phyloP scores from a whole-genome alignment of 495 filamentous ascomycete genomes.

The Podospora tetraspora region DNA sequence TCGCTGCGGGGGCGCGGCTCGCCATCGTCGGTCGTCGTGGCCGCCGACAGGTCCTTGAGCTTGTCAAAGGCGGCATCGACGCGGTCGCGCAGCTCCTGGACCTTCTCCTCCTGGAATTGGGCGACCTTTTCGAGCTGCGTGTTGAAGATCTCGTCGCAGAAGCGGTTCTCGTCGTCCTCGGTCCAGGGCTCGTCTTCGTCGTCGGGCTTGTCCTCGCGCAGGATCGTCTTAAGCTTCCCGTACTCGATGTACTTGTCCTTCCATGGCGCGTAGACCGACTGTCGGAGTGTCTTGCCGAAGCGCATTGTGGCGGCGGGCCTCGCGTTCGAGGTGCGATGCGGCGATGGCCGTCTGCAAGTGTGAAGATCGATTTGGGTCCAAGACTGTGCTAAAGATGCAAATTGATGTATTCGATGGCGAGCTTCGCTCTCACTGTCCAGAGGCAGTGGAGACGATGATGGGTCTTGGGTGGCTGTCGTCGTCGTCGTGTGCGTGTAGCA shows the following conservation, averaged over 20 bases:
- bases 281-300: constrained; percentile 81
- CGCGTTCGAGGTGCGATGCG: background rate
- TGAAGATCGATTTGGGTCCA: background rate
- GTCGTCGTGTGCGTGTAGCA: background rate
- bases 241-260: constrained; percentile 93
- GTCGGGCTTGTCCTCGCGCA: constrained; percentile 66
- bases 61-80: constrained; percentile 55
- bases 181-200: constrained; percentile 69
- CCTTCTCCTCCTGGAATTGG: constrained; percentile 74
- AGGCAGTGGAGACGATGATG: background rate
- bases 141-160: constrained; percentile 93
- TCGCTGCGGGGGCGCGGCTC: constrained; percentile 33
- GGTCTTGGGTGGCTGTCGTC: background rate
- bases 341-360: background rate
- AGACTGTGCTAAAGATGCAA: background rate
- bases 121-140: constrained; percentile 93
- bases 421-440: background rate
- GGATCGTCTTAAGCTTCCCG: constrained; percentile 76
- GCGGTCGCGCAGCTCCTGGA: constrained; percentile 64
- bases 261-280: constrained; percentile 83
- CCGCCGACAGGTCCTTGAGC: constrained; percentile 51
- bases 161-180: constrained; percentile 86
- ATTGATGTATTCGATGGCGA: background rate
- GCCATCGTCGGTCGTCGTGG: constrained; percentile 35
- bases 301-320: constrained; percentile 57